Base-by-base conservation (phyloP, 441 rosid genomes). In the Aleurites moluccanus region DNA sequence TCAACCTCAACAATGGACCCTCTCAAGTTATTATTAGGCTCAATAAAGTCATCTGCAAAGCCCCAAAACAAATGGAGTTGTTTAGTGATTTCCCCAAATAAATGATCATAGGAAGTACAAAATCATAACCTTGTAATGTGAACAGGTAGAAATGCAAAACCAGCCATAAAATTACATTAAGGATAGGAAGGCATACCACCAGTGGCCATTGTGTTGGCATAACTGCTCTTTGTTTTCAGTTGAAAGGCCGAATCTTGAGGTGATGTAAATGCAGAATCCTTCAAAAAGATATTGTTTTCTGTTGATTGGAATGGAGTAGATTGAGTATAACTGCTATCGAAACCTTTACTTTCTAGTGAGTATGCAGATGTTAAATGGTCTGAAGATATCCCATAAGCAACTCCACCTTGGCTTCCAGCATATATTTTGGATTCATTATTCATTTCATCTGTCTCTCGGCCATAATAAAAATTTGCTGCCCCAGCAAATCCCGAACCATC, bases 1-100 rank as follows among this genome's bases (percentile, higher is more conserved):
- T 65, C 83, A 80, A 69, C 82, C 77, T 87, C 90, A 78, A 68
- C 67, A 79, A 71, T 38, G 71, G 89, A 86, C 56, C 84, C 83
- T 71, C 79, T 78, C 67, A 75, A 75, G 60, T 75, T 80, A 42
- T 73, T 77, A 66, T 81, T 82, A 52, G 82, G 85, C 70, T 76
- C 86, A 66, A 60, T 33, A 74, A 79, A 82, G 61, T 85, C 90
- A 82, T 73, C 77, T 81, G 88, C 77, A 75, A 81, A 74, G 69
- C 67, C 72, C 49, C 67, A 64, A 50, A 76, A 83, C 28, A 76
- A 0, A 70, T 10, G 27, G 47, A 18, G 3, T 38, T 68, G 52
- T 69, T 76, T 77, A 77, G 75, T 49, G 59, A 67, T 60, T 66
- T 79, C 33, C 77, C 60, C 57, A 47, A 21, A 74, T 28, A 23